Evolutionary conservation across 257 asterid species (phyloP).

Genomic region (Coffea canephora): DNA sequence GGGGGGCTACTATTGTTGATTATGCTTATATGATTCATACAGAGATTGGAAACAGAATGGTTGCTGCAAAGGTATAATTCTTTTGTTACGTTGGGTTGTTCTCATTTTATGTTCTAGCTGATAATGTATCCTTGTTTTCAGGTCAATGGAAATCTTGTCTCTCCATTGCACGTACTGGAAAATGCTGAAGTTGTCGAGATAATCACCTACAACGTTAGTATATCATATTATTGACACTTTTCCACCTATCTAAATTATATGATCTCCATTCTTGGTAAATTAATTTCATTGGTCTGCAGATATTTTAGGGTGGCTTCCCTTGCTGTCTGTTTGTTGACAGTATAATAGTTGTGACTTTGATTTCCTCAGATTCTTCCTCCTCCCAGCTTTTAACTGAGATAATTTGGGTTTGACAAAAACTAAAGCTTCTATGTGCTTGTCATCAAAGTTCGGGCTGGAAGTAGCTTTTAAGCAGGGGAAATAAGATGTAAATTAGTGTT

Average conservation of each 20-base stretch:
- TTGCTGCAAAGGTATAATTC: constrained; percentile 76
- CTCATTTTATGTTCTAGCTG: constrained; percentile 18
- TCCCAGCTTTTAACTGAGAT: neutral
- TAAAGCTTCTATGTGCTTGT: neutral
- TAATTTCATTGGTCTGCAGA: neutral
- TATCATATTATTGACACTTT: constrained; percentile 15
- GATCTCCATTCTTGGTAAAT: neutral
- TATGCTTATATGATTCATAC: constrained; percentile 90
- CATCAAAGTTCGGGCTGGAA: neutral
- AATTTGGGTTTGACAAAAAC: neutral
- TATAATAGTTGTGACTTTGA: neutral
- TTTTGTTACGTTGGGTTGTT: constrained; percentile 4
- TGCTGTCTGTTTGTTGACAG: neutral
- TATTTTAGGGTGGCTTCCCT: neutral
- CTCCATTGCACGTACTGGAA: constrained; percentile 71
- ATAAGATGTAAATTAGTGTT: neutral
- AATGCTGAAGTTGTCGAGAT: constrained; percentile 95
- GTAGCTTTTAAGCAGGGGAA: neutral
- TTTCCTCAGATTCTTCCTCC: neutral
- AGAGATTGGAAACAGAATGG: constrained; percentile 90
- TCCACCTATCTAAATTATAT: neutral
- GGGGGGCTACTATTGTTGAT: constrained; percentile 80
- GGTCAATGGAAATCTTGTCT: constrained; percentile 92
- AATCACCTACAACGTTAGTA: constrained; percentile 73
- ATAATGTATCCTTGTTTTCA: constrained; percentile 32